These are phyloP conservation scores for Pseudocercospora macadamiae DNA, from an alignment of 2,329 filamentous ascomycete species.

Conservation along the genomic window DNA sequence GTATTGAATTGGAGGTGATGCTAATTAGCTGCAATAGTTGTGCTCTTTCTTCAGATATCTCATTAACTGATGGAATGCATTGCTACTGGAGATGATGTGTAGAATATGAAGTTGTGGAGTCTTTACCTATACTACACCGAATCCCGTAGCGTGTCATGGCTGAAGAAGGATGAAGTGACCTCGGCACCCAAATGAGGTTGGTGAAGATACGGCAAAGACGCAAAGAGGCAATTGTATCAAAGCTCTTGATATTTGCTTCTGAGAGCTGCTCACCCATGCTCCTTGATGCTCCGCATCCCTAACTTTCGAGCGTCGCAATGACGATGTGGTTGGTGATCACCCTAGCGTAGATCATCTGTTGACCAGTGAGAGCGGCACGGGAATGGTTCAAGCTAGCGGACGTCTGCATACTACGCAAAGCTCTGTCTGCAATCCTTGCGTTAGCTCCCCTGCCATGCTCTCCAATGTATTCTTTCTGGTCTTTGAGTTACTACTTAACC, in stretches of 20 bases:
- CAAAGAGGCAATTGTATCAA: neutral
- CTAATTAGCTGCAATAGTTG: too few species aligned
- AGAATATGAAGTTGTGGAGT: neutral
- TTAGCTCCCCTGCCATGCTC: neutral
- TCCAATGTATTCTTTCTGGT: neutral
- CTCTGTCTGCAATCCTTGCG: neutral
- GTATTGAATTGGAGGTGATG: too few species aligned
- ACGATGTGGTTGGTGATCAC: neutral
- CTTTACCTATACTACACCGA: too few species aligned
- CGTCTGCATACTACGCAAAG: neutral
- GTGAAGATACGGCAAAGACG: neutral
- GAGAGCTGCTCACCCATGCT: neutral
- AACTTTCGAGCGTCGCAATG: neutral
- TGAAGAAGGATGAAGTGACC: neutral
- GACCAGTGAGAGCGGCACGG: neutral
- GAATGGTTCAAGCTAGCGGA: neutral
- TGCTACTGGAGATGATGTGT: too few species aligned
- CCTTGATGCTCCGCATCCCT: neutral
- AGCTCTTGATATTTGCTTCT: neutral
- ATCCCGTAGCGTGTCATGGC: neutral
- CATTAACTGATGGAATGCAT: too few species aligned
- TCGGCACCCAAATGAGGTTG: neutral
- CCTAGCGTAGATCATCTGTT: neutral
- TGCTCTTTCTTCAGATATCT: too few species aligned
- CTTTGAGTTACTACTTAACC: constrained; percentile 43